A percentile compares a stretch with the other conserved stretches of the same genome.
Evolutionary conservation across 2,329 filamentous ascomycete species (phyloP).

Genomic region (Colletotrichum cordylinicola): DNA sequence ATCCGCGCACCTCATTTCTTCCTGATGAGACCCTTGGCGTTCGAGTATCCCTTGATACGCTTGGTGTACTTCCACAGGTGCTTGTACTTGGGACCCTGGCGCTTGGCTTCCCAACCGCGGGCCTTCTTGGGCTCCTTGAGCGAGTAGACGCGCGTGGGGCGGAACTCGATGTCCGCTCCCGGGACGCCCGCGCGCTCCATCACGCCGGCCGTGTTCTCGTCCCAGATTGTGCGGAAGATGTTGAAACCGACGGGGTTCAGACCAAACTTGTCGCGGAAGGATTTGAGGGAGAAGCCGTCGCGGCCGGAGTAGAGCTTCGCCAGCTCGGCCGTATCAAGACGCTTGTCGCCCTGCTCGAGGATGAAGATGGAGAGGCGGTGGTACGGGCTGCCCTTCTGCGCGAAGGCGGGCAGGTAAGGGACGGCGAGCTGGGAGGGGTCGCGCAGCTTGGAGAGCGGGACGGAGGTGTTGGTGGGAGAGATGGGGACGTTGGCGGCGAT

Average conservation of each 20-base stretch:
- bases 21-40: conserved; percentile 47
- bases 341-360: conserved; percentile 74
- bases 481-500: conserved; percentile 72
- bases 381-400: conserved; percentile 90
- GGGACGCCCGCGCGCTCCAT: conserved; percentile 81
- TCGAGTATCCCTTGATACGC: conserved; percentile 56
- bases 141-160: conserved; percentile 76
- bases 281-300: conserved; percentile 73
- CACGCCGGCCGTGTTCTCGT: conserved; percentile 84
- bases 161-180: conserved; percentile 84
- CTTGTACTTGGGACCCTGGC: conserved; percentile 68
- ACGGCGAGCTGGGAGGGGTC: conserved; percentile 70
- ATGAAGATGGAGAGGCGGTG: conserved; percentile 87
- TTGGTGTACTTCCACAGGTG: conserved; percentile 70
- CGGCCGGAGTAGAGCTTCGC: conserved; percentile 51
- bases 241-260: conserved; percentile 80
- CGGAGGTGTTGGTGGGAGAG: conserved; percentile 56
- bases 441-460: conserved; percentile 70
- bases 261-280: conserved; percentile 72
- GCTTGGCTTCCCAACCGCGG: conserved; percentile 71
- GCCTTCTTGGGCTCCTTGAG: conserved; percentile 66
- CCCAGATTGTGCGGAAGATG: conserved; percentile 90
- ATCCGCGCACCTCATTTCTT: conserved; percentile 15
- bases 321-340: conserved; percentile 63
- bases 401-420: conserved; percentile 85